Base-by-base conservation (phyloP, 306 rosid genomes). In the Mimosa bimucronata region DNA sequence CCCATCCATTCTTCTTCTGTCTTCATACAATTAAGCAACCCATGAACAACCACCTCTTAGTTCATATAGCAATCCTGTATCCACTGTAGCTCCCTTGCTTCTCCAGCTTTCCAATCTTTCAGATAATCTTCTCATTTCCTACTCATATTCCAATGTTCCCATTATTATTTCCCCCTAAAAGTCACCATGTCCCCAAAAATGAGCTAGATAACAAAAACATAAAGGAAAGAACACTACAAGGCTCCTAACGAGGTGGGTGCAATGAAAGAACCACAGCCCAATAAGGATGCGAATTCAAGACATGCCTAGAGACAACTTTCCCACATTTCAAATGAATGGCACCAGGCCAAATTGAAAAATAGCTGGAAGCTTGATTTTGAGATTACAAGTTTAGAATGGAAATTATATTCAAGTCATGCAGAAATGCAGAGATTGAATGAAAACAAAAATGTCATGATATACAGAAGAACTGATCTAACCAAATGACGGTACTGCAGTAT, bases 321-420 rank as follows among this genome's bases (percentile, higher is more conserved):
- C n/a, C n/a, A n/a, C n/a, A n/a, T n/a, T n/a, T n/a, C n/a, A n/a
- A n/a, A n/a, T n/a, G n/a, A n/a, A n/a, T n/a, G n/a, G n/a, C n/a
- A n/a, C n/a, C n/a, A n/a, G n/a, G n/a, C n/a, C n/a, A n/a, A n/a
- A n/a, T n/a, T n/a, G n/a, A n/a, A 25, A 62, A 38, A 31, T 52
- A 41, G n/a, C 75, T 21, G 52, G 57, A 82, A 53, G 50, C 45
- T 74, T 61, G 76, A 80, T 21, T 71, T 37, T 57, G n/a, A 69
- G 60, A 64, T 37, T 34, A 21, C 7, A 60, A n/a, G 19, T 30
- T 74, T 18, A 8, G 53, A 41, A 83, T 41, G 13, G 67, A 31
- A 15, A 55, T 55, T 57, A 40, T 57, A 60, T 21, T 72, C 57
- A 50, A 19, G 62, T 23, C 30, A 53, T 18, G 26, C 53, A 45